phyloP scores from a whole-genome alignment of 768 basidiomycete species.

The Lentinula lateritia region DNA sequence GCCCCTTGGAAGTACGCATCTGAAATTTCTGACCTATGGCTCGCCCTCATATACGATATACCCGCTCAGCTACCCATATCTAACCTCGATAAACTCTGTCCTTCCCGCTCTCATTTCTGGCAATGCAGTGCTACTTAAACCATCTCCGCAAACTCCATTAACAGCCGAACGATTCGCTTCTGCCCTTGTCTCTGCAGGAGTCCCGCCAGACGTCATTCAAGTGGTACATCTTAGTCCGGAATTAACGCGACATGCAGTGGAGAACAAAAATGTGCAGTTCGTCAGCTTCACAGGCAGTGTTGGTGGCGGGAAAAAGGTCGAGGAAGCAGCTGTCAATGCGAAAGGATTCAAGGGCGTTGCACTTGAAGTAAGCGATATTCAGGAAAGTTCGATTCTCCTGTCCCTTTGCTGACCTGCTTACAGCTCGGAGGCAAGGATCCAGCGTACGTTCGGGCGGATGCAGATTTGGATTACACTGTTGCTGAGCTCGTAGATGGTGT shows the following conservation, averaged over 20 bases:
- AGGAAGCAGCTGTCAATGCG: constrained; percentile 59
- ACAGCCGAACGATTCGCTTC: constrained; percentile 75
- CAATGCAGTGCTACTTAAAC: constrained; percentile 89
- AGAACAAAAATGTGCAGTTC: constrained; percentile 68
- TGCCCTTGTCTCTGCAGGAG: constrained; percentile 69
- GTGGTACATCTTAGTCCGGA: constrained; percentile 68
- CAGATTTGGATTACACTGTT: constrained; percentile 76
- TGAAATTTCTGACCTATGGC: neutral
- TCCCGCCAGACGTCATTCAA: constrained; percentile 70
- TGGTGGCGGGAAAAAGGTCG: constrained; percentile 66
- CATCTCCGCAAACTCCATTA: constrained; percentile 93
- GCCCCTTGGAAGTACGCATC: constrained; percentile 84
- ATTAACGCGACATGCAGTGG: constrained; percentile 54
- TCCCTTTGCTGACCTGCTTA: neutral
- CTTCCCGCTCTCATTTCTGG: constrained; percentile 89
- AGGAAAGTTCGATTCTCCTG: neutral
- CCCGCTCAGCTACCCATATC: constrained; percentile 73
- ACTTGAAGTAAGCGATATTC: constrained; percentile 53
- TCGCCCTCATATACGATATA: neutral
- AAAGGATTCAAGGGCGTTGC: constrained; percentile 81
- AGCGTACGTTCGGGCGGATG: constrained; percentile 88
- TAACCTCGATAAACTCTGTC: constrained; percentile 86
- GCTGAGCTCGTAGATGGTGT: constrained; percentile 87
- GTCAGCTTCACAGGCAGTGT: constrained; percentile 91
- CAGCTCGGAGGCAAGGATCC: constrained; percentile 97